Base-by-base conservation (phyloP, 164 flowering plant genomes). In the Vitis amurensis region DNA sequence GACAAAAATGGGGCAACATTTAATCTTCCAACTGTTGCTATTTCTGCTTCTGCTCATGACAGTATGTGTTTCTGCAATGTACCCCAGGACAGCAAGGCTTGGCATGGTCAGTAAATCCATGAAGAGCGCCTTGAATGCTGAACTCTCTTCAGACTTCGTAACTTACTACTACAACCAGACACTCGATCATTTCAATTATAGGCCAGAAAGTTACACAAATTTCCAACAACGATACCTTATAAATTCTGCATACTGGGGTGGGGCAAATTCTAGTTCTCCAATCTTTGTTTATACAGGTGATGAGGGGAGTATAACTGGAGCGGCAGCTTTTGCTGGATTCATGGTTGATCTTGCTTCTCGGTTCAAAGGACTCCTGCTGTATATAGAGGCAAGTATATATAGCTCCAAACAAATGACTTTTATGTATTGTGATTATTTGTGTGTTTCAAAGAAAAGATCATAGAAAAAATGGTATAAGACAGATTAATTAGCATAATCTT, bases 131-230 rank as follows among this genome's bases (percentile, higher is more conserved):
- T 3, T 37, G 52, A 19, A 27, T 61, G 50, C 49, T 27, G 11
- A 37, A 31, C 2, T 56, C 6, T 31, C 31, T 27, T 23, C 37
- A 8, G 70, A 55, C 15, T 55, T 16, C 16, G 17, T 17, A 8
- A 58, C 70, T 4, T 68, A 16, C 16, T 55, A 15, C 31, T 68
- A 68, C 31, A 7, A 56, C 2, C 70, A 68, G 58, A 68, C 71
- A 3, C 64, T 68, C 3, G 71, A 68, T 50, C 71, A 68, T 47
- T 68, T 68, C 71, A 68, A 27, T 14, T 68, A 68, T 27, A 12
- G 16, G n/a, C 71, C 71, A 10, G 56, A 50, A 14, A 68, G 71
- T 49, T 68, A 59, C 48, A 15, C 29, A 1, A 49, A 19, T 1
- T 69, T 69, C 50, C 23, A 2, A 9, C 72, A 69, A 6, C 61